Percentiles rank a stretch among this genome's conserved stretches.
These are phyloP conservation scores for Coemansia sp. DNA, from an alignment of 192 early-diverging fungal species.

Conservation along the genomic window DNA sequence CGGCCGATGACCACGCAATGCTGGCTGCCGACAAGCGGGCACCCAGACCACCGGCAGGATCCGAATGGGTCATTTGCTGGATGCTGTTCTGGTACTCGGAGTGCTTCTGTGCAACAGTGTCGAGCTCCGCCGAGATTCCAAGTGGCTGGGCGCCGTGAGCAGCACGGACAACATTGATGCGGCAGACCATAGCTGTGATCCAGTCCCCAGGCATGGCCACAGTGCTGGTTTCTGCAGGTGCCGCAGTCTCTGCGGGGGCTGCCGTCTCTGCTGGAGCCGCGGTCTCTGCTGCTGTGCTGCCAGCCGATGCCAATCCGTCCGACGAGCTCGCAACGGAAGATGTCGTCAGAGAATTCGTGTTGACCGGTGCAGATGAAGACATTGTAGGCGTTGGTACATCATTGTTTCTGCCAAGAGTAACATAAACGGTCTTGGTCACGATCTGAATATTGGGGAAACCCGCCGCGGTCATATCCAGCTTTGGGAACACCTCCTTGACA, in stretches of 20 bases:
- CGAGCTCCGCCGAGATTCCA: constrained; percentile 22
- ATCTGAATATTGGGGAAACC: not conserved
- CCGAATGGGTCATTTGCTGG: constrained; percentile 45
- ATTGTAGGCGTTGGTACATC: not conserved
- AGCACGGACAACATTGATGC: constrained; percentile 37
- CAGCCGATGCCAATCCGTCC: too few relatives aligned
- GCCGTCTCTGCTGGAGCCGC: not conserved
- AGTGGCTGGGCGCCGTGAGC: constrained; percentile 25
- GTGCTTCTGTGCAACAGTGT: constrained; percentile 35
- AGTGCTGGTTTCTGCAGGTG: constrained; percentile 9
- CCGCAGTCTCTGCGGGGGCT: constrained; percentile 1
- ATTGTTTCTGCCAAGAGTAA: constrained; percentile 3
- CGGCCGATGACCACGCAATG: constrained; percentile 27
- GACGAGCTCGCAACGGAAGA: not conserved
- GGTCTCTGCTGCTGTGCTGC: not conserved
- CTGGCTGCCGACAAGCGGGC: constrained; percentile 22
- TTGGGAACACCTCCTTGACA: not conserved
- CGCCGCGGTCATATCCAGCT: not conserved
- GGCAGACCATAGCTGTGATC: constrained; percentile 40
- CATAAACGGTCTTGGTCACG: constrained; percentile 15
- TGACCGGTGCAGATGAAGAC: not conserved
- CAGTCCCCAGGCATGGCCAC: constrained; percentile 15
- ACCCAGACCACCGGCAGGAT: constrained; percentile 38
- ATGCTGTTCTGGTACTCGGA: constrained; percentile 47
- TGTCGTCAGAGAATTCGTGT: not conserved